Evolutionary conservation across 1,139 yeast species (phyloP), one percentile per base, ranked within the genome.

Genomic region (Scheffersomyces titani): DNA sequence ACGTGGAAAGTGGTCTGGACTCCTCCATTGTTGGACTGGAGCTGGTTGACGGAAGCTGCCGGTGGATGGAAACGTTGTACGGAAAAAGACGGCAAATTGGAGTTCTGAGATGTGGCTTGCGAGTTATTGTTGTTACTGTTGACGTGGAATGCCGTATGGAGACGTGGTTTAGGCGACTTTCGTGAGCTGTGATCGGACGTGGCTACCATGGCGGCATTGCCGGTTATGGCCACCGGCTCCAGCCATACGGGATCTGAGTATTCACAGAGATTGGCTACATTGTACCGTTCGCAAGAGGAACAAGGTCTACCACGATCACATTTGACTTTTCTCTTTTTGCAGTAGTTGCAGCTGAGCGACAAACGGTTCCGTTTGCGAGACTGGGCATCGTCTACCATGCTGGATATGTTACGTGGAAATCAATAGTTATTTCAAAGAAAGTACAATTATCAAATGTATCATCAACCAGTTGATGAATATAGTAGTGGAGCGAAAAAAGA

Each of bases 201-300:
- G 13, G 16, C 21, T 4, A 13, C 22, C 22, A 19, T 20, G 21
- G 20, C 21, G 1, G 20, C 20, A 18, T 19, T 19, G 11, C 48
- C 48, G 16, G 48, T 46, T 53, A 51, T 40, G 44, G 18, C 49
- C 51, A 30, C 48, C 21, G 48, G 48, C 40, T 54, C 52, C 21
- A 55, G 57, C 69, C 68, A 66, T 20, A 54, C 52, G 13, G 65
- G 63, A 30, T 68, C 71, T 7, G 73, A 70, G 59, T 76, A 78
- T 13, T 65, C 69, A 64, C 83, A 78, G 2, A 62, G 54, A 7
- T 63, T 60, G 5, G 65, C 66, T 19, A 67, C 68, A 47, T 66
- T 64, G 50, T 66, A 63, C 45, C 62, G 63, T 19, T 61, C 51
- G 54, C 72, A 68, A 40, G 67, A 59, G 44, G 64, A 61, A 51